phyloP scores from a whole-genome alignment of 768 basidiomycete genomes.

The Lactarius trivialis region DNA sequence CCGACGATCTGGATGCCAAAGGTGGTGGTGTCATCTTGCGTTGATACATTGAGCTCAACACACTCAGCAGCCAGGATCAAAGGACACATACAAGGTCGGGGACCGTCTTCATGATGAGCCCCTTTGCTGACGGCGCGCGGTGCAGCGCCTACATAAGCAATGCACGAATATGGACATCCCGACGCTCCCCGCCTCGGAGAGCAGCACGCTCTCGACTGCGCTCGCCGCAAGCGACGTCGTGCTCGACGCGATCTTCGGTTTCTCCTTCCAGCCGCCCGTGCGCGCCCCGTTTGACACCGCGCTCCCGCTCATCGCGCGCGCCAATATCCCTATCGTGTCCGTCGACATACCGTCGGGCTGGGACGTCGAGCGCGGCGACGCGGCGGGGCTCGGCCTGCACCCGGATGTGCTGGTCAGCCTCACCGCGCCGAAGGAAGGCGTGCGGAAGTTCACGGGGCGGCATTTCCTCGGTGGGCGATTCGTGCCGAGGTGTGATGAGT shows the following conservation, averaged over 20 bases:
- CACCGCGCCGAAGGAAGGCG: constrained; percentile 92
- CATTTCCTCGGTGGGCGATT: constrained; percentile 93
- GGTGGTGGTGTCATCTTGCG: constrained; percentile 35
- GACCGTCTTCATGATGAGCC: background rate
- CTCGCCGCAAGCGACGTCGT: constrained; percentile 68
- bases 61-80: constrained; percentile 67
- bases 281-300: constrained; percentile 81
- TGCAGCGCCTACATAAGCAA: constrained; percentile 73
- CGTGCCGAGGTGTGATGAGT: background rate
- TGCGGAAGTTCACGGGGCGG: constrained; percentile 62
- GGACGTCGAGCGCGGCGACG: constrained; percentile 81
- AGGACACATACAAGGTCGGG: constrained; percentile 82
- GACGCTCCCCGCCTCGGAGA: constrained; percentile 46
- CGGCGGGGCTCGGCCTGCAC: constrained; percentile 48
- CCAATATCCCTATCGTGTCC: constrained; percentile 76
- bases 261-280: constrained; percentile 90
- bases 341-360: constrained; percentile 97
- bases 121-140: background rate
- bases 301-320: constrained; percentile 56
- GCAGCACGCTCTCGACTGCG: constrained; percentile 43
- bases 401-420: constrained; percentile 83
- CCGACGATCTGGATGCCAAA: constrained; percentile 94
- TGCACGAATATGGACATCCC: constrained; percentile 85
- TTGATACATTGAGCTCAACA: background rate
- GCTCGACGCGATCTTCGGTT: constrained; percentile 95